phyloP scores from a whole-genome alignment of 495 filamentous ascomycete species.

The Tuber umbilicatum region DNA sequence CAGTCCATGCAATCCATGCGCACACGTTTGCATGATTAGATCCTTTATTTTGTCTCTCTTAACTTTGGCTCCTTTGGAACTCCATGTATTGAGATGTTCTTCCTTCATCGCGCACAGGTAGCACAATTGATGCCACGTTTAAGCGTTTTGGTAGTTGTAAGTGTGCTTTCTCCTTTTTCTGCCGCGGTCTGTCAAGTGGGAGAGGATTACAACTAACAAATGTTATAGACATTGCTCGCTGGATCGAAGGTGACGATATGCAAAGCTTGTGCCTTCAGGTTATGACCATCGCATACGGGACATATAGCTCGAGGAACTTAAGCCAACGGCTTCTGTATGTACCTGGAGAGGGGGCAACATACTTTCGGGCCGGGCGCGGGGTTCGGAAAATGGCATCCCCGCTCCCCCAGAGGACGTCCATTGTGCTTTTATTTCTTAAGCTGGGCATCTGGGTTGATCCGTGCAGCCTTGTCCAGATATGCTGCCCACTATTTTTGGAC shows the following conservation, averaged over 20 bases:
- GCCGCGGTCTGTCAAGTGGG: background rate
- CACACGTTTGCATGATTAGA: background rate
- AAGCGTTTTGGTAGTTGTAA: background rate
- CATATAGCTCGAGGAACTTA: background rate
- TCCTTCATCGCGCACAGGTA: background rate
- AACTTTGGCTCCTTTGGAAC: background rate
- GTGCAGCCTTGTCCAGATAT: background rate
- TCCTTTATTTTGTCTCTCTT: background rate
- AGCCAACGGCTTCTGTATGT: background rate
- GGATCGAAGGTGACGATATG: background rate
- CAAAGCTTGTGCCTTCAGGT: background rate
- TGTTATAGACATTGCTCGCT: background rate
- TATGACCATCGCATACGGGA: background rate
- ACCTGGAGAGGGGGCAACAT: background rate
- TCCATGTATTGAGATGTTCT: background rate
- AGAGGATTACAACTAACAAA: background rate
- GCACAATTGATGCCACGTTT: background rate
- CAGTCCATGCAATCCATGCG: background rate
- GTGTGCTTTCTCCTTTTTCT: background rate
- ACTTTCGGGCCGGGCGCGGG: background rate
- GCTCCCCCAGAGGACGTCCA: background rate
- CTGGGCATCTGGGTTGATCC: conserved; percentile 1
- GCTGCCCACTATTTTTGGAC: background rate
- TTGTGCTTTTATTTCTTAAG: background rate
- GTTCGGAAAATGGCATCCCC: background rate